A percentile compares a stretch with the other conserved stretches of the same genome.
Conservation (phyloP, 805 yeast genomes). For the Groenewaldozyma salmanticensis region DNA sequence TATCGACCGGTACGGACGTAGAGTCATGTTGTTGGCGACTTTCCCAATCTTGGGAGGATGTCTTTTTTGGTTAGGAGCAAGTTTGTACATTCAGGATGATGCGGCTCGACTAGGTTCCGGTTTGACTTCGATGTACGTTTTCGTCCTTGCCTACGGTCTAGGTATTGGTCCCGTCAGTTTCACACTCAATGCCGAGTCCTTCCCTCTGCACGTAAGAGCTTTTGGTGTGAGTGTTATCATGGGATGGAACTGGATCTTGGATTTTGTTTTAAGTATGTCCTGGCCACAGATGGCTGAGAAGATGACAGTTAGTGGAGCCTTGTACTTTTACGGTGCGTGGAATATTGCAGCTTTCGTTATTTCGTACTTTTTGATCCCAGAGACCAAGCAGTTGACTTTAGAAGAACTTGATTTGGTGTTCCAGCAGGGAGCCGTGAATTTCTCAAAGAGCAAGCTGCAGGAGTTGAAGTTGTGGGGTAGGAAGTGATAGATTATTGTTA, state of each 20-base stretch:
- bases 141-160: constrained; percentile 4
- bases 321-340: constrained; percentile 6
- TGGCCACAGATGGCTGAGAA: constrained; percentile 4
- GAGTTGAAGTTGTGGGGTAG: background rate
- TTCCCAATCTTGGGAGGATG: constrained; percentile 42
- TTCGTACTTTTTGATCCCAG: constrained; percentile 46
- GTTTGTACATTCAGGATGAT: constrained; percentile 9
- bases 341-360: constrained; percentile 19
- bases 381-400: constrained; percentile 59
- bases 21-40: constrained; percentile 36
- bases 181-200: constrained; percentile 5
- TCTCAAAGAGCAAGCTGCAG: background rate
- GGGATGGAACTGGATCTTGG: constrained; percentile 3
- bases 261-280: constrained; percentile 4
- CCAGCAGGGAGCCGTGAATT: background rate
- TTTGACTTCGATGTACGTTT: constrained; percentile 4
- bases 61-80: constrained; percentile 24
- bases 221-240: constrained; percentile 2
- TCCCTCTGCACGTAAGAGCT: constrained; percentile 5
- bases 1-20: constrained; percentile 42
- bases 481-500: background rate
- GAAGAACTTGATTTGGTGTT: constrained; percentile 51
- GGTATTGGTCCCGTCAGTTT: constrained; percentile 6
- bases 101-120: constrained; percentile 3
- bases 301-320: constrained; percentile 2